phyloP scores from a whole-genome alignment of 495 filamentous ascomycete species.

The Xylaria acuta region DNA sequence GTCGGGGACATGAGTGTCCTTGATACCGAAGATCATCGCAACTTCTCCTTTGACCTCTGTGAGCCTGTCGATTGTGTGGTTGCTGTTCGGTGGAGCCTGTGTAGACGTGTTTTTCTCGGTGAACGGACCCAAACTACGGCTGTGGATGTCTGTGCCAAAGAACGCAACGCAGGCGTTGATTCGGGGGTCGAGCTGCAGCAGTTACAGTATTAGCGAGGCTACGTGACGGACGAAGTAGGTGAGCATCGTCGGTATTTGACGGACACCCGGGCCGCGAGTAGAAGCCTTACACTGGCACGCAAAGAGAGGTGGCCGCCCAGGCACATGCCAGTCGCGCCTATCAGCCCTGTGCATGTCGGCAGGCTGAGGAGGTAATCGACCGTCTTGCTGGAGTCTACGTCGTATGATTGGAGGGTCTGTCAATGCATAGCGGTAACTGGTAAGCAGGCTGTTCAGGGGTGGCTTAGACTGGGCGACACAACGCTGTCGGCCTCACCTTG shows the following conservation, averaged over 20 bases:
- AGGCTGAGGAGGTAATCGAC: constrained; percentile 77
- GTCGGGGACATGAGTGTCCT: constrained; percentile 89
- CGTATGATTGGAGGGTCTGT: constrained; percentile 84
- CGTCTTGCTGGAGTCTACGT: constrained; percentile 79
- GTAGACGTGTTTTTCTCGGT: constrained; percentile 40
- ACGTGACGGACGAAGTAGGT: not conserved
- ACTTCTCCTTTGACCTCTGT: constrained; percentile 81
- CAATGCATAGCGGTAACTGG: constrained; percentile 5
- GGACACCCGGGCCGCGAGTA: not conserved
- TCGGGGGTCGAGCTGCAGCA: constrained; percentile 66
- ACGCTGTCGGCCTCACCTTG: constrained; percentile 59
- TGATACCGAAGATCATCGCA: constrained; percentile 84
- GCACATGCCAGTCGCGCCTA: constrained; percentile 94
- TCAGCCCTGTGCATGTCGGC: constrained; percentile 79
- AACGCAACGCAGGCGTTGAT: constrained; percentile 82
- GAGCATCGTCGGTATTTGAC: not conserved
- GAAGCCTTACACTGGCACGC: constrained; percentile 65
- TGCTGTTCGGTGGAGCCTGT: constrained; percentile 37
- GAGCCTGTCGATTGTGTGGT: constrained; percentile 54
- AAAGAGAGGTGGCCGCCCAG: constrained; percentile 91
- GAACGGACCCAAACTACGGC: constrained; percentile 68
- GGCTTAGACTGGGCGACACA: not conserved
- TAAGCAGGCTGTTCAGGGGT: constrained; percentile 18
- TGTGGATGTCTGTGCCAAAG: constrained; percentile 93
- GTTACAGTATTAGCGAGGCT: not conserved